Conservation (phyloP, 257 asterid species). For the Rubia yunnanensis region DNA sequence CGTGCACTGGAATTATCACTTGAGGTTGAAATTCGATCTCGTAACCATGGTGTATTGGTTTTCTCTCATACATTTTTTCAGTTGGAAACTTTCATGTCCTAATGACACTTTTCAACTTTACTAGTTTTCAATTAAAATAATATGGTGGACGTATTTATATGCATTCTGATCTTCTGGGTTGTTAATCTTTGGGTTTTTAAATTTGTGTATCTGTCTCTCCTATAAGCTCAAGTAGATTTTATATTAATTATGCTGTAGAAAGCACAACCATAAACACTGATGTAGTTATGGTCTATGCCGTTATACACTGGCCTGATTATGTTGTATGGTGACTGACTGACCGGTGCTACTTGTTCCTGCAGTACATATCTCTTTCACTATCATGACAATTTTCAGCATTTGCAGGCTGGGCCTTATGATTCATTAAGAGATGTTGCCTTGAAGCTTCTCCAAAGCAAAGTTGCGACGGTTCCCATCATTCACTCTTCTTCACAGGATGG, state of each 20-base stretch:
- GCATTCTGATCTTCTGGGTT: not conserved
- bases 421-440: slow-evolving; percentile 53
- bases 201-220: not conserved
- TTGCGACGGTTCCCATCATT: slow-evolving; percentile 54
- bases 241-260: not conserved
- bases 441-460: slow-evolving; percentile 53
- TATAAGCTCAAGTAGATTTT: no score
- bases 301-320: not conserved
- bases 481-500: slow-evolving; percentile 61
- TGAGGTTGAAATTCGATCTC: not conserved
- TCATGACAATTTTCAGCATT: not conserved
- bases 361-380: slow-evolving; percentile 6
- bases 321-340: not conserved
- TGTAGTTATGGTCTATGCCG: not conserved
- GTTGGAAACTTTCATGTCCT: not conserved
- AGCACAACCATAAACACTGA: not conserved
- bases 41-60: no score
- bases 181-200: not conserved
- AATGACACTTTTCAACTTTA: not conserved
- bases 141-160: not conserved
- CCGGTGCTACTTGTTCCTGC: slow-evolving; percentile 1
- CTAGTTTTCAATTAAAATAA: not conserved
- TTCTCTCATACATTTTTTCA: not conserved
- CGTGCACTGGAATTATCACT: not conserved
- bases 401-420: slow-evolving; percentile 65